These are phyloP conservation scores for Pseudopithomyces maydicus DNA, from an alignment of 2,329 filamentous ascomycete genomes.

Conservation along the genomic window DNA sequence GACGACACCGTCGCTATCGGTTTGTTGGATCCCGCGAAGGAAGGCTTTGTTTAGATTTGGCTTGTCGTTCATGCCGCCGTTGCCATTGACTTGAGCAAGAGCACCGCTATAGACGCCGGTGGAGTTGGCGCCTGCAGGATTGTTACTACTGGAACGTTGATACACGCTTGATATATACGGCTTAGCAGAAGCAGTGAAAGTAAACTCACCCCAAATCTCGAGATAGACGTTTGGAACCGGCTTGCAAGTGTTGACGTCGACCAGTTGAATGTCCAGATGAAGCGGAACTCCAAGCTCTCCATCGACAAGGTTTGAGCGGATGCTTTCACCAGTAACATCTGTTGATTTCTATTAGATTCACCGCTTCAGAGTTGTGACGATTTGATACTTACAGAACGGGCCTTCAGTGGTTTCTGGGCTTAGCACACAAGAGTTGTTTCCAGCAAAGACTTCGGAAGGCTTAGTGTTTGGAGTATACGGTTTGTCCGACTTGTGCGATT, in stretches of 20 bases:
- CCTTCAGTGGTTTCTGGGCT: conserved; percentile 27
- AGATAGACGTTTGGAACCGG: conserved; percentile 52
- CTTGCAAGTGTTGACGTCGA: conserved; percentile 58
- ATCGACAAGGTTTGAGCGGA: conserved; percentile 54
- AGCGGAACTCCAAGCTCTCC: conserved; percentile 53
- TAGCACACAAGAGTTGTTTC: conserved; percentile 30
- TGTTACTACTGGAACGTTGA: too few species aligned
- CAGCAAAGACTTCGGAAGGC: conserved; percentile 22
- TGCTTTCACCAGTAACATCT: conserved; percentile 52
- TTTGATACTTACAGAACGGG: conserved; percentile 18
- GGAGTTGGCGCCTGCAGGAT: conserved; percentile 18
- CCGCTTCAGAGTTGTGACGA: too few species aligned
- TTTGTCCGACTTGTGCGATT: too few species aligned
- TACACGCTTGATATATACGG: too few species aligned
- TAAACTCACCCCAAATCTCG: conserved; percentile 52
- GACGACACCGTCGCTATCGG: conserved; percentile 52
- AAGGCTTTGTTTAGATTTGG: conserved; percentile 29
- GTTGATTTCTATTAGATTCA: too few species aligned
- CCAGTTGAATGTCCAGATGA: conserved; percentile 55
- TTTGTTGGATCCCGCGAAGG: conserved; percentile 53
- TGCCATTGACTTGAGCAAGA: neutral
- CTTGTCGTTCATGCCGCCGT: conserved; percentile 1
- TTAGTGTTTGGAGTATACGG: conserved; percentile 16
- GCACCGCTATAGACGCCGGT: conserved; percentile 11
- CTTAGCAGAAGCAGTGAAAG: too few species aligned